Evolutionary conservation across 2,329 filamentous ascomycete species (phyloP), one percentile per base, ranked within the genome.

Genomic region (Cercospora sesami): DNA sequence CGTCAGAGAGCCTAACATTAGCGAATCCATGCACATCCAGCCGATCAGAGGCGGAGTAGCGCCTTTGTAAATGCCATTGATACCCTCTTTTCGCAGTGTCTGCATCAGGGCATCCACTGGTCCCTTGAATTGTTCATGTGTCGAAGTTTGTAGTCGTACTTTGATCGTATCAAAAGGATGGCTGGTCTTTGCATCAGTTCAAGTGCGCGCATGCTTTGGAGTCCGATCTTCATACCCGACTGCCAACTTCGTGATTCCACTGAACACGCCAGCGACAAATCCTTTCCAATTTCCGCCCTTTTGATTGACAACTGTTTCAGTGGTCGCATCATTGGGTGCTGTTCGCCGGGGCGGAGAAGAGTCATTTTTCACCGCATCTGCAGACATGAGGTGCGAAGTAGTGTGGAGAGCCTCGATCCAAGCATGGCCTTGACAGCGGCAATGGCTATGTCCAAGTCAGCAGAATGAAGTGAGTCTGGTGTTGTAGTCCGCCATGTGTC

Each of bases 11-110:
- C 95, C 95, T 36, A 98, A 86, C 94, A 98, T 97, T 82, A 90
- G 79, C 64, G 86, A 89, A 82, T 99, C 95, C 94, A 98, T 98
- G 76, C 96, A 92, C 91, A 98, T 97, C 95, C 95, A 98, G 74
- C 95, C 95, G 62, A 97, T 88, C 60, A 98, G 84, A 63, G 95
- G 95, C 65, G 94, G 94, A 30, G 91, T 92, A 16, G 72, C 72
- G 9, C 72, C 72, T 94, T 82, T 99, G 86, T 98, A 99, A 51
- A 99, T 84, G 3, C 93, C 95, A 61, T 85, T 81, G 58, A 96
- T 81, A 59, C 94, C 94, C 80, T 99, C 95, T 78, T 93, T 91
- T 68, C 90, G 88, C 30, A 98, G 72, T 9, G 95, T 99, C 79
- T 94, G 90, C 65, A 91, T 80, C 9, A 97, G 83, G 78, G 95